Evolutionary conservation across 139 green algal genomes (phyloP).

Genomic region (Nannochloris sp.): DNA sequence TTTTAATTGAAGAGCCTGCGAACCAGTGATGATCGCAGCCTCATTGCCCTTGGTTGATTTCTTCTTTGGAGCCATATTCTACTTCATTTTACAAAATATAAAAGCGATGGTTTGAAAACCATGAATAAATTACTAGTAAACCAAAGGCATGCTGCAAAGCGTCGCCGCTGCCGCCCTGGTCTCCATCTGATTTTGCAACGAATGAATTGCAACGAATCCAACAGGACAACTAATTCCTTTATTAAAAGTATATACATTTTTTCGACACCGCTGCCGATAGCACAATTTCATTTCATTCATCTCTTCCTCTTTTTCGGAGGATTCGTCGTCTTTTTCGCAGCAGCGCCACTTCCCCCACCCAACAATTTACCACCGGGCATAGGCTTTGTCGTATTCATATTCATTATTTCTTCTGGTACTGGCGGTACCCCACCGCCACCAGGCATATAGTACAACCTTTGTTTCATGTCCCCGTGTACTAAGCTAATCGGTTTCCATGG

Average conservation of each 20-base stretch:
- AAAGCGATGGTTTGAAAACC: too few species aligned
- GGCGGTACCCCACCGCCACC: background rate
- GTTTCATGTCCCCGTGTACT: slow-evolving; percentile 47
- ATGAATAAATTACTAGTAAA: too few species aligned
- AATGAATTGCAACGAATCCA: too few species aligned
- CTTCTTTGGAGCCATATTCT: background rate
- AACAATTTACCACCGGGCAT: too few species aligned
- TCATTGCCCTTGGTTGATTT: background rate
- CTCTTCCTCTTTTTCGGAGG: slow-evolving; percentile 18
- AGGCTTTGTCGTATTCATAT: background rate
- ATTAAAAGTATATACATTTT: too few species aligned
- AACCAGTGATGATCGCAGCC: background rate
- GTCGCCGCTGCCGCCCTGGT: too few species aligned
- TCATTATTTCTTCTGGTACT: background rate
- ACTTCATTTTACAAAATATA: too few species aligned
- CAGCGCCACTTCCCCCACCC: background rate
- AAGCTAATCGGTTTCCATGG: slow-evolving; percentile 53
- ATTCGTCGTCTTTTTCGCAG: background rate
- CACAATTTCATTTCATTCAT: too few species aligned
- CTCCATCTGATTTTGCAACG: background rate
- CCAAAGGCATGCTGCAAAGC: too few species aligned
- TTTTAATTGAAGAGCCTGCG: slow-evolving; percentile 6
- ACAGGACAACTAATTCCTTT: too few species aligned
- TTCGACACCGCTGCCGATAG: too few species aligned
- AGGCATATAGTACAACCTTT: slow-evolving; percentile 58